Evolutionary conservation across 441 rosid genomes (phyloP), one percentile per base, ranked within the genome.

Genomic region (Codiaeum variegatum): DNA sequence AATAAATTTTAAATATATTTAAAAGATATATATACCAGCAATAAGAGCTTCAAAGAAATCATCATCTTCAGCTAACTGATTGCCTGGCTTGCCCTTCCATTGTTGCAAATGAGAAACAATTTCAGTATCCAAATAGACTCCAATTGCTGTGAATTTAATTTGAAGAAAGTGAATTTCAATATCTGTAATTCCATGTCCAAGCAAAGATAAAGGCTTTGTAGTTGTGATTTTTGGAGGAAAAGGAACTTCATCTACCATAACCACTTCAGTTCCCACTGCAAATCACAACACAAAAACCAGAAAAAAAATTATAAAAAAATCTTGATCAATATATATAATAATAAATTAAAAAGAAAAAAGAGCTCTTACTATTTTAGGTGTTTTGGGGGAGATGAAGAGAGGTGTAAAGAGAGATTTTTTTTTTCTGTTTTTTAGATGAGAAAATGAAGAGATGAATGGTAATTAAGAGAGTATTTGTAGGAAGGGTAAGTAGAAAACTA

Each of bases 161-260:
- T 94, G 98, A 23, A 94, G 88, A 70, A 90, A 94, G 69, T 92
- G 98, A 62, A 94, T 92, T 81, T 92, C 98, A 12, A 94, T 84
- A 68, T 94, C 97, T n/a, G 98, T 94, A 52, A 94, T 82, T 61
- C 98, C 98, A 72, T 90, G 88, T 71, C 91, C 97, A 9, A 88
- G 40, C 73, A 94, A 86, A 40, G 89, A 80, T 6, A 91, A 81
- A 36, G 91, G 86, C 80, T 91, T 94, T 68, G 88, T 62, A 58
- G 88, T 78, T 19, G 85, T 67, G 77, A 87, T 79, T 66, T 86
- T 91, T 51, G 80, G 61, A 73, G 97, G 93, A 62, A 89, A 91
- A 67, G 96, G 83, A 75, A 87, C 82, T 29, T 85, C 97, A 66
- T 90, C 92, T 47, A 88, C 87, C 94, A 81, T 84, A 11, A 88